Conservation (phyloP, 2,329 filamentous ascomycete genomes). For the Colletotrichum lentis region DNA sequence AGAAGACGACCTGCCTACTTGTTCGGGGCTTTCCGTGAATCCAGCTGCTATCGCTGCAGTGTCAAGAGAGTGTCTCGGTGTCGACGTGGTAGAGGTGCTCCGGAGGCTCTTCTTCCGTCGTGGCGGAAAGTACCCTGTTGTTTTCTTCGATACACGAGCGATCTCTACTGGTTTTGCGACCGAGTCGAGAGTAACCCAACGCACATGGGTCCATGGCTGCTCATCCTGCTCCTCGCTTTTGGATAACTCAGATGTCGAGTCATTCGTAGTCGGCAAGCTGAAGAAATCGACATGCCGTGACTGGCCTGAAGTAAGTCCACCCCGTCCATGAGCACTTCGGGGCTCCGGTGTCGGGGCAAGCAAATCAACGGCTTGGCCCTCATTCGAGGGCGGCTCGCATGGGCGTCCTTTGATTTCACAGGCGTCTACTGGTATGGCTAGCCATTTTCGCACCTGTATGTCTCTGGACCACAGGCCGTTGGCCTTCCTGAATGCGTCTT, state of each 20-base stretch:
- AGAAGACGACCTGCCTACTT: slow-evolving; percentile 43
- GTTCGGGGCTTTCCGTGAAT: slow-evolving; percentile 32
- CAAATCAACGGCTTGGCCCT: slow-evolving; percentile 57
- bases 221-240: slow-evolving; percentile 62
- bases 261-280: slow-evolving; percentile 27
- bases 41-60: slow-evolving; percentile 14
- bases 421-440: slow-evolving; percentile 87
- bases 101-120: slow-evolving; percentile 83
- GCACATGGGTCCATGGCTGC: slow-evolving; percentile 82
- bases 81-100: slow-evolving; percentile 71
- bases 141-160: slow-evolving; percentile 79
- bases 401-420: slow-evolving; percentile 82
- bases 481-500: slow-evolving; percentile 82
- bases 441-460: slow-evolving; percentile 81
- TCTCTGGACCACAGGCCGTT: slow-evolving; percentile 97
- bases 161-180: slow-evolving; percentile 78
- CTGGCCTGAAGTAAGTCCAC: slow-evolving; percentile 39
- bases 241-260: slow-evolving; percentile 8
- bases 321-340: slow-evolving; percentile 39
- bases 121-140: slow-evolving; percentile 91
- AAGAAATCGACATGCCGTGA: slow-evolving; percentile 44
- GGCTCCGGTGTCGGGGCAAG: slow-evolving; percentile 59
- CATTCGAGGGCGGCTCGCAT: slow-evolving; percentile 61
- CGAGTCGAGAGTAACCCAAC: slow-evolving; percentile 85
- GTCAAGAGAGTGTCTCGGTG: slow-evolving; percentile 72